Evolutionary conservation across 73 alveolate genomes (phyloP), one percentile per base, ranked within the genome.

Genomic region (Diophrys sp.): DNA sequence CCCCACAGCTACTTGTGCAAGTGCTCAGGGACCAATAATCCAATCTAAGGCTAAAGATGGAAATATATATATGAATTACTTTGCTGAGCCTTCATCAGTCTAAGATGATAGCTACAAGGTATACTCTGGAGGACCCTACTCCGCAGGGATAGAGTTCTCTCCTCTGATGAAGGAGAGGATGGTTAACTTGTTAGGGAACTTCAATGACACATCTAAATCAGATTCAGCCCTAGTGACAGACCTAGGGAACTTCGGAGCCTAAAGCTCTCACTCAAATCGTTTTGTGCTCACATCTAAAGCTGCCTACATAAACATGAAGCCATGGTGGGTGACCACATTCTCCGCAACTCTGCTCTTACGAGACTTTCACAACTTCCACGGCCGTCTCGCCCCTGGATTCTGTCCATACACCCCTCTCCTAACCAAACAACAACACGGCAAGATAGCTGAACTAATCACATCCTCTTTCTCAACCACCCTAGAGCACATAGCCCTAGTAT

Each of bases 241-340:
- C 18, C 18, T 44, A 44, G 62, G 62, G 5, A 44, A 44, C 62
- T 44, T 44, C 18, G 62, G 62, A 18, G 18, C 62, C 18, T 44
- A 44, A 18, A 44, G 62, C 62, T 11, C n/a, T 44, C n/a, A 5
- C 18, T 5, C 62, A 11, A 44, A 44, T 18, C 5, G 62, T 11
- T 44, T 11, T 44, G 62, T 44, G 5, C 18, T 44, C n/a, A 44
- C 62, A 11, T 44, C 62, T 44, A 44, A 44, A 44, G 5, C 62
- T 11, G 62, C 62, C 18, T 44, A 44, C 18, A 44, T 44, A 44
- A 44, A 44, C 18, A 44, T 44, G 62, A 44, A 44, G 62, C 62
- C 62, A 44, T 44, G 62, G 62, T 44, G 62, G 62, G 62, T 44
- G 62, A 44, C 62, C 62, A 44, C 62, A 11, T 44, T 44, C 18